Conservation (phyloP, 352 stramenopile species). For the Pythium oligandrum region DNA sequence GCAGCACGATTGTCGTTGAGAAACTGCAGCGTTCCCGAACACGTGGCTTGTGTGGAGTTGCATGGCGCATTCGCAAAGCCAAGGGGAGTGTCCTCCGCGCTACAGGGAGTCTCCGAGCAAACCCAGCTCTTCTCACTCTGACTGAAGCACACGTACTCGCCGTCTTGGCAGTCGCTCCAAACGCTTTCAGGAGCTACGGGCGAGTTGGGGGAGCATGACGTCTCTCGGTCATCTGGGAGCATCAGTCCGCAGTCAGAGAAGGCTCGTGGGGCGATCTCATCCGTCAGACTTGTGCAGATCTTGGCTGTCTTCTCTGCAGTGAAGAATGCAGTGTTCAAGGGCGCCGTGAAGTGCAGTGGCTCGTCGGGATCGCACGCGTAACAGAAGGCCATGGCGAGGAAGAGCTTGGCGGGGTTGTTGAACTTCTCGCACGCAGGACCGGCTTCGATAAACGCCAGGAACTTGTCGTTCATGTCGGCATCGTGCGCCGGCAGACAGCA, state of each 20-base stretch:
- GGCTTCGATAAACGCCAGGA: conserved; percentile 56
- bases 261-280: conserved; percentile 33
- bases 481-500: conserved; percentile 71
- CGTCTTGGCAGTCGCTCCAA: conserved; percentile 52
- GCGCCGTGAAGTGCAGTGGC: conserved; percentile 23
- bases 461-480: conserved; percentile 52
- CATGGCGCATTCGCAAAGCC: conserved; percentile 65
- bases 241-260: conserved; percentile 66
- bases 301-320: conserved; percentile 49
- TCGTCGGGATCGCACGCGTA: conserved; percentile 23
- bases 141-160: conserved; percentile 51
- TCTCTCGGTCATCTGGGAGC: conserved; percentile 51
- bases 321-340: conserved; percentile 58
- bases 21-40: conserved; percentile 53
- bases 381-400: conserved; percentile 24
- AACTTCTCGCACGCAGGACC: conserved; percentile 65
- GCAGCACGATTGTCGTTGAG: conserved; percentile 74
- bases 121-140: conserved; percentile 34
- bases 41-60: conserved; percentile 46
- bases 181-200: conserved; percentile 46
- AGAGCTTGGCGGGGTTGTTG: conserved; percentile 61
- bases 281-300: conserved; percentile 50
- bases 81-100: conserved; percentile 28
- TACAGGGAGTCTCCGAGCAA: conserved; percentile 45
- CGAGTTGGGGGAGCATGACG: conserved; percentile 56